These are phyloP conservation scores for Curvularia hawaiiensis DNA, from an alignment of 2,329 filamentous ascomycete genomes.

Conservation along the genomic window DNA sequence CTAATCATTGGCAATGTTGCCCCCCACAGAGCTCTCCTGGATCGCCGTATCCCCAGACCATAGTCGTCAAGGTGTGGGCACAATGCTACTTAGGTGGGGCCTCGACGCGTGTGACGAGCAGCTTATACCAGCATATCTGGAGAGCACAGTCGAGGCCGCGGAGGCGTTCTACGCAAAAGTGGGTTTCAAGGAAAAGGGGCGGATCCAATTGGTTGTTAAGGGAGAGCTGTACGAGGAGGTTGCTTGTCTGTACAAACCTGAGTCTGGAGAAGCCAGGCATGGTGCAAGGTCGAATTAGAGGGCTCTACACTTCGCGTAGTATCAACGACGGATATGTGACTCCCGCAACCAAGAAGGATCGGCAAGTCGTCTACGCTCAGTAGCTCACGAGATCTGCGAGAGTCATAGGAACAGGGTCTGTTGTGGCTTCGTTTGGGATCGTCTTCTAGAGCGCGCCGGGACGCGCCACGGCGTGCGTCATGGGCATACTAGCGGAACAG, in stretches of 20 bases:
- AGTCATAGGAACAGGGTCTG: neutral
- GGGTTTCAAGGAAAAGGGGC: slow-evolving; percentile 9
- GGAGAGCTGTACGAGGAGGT: slow-evolving; percentile 13
- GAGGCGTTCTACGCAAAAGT: slow-evolving; percentile 11
- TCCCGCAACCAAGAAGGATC: neutral
- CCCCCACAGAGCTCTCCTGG: slow-evolving; percentile 11
- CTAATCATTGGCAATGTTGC: neutral
- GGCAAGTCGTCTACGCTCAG: neutral
- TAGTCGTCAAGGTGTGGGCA: slow-evolving; percentile 10
- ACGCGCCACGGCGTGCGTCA: slow-evolving; percentile 27
- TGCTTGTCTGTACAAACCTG: slow-evolving; percentile 9
- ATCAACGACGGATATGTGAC: neutral
- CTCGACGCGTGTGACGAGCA: slow-evolving; percentile 5
- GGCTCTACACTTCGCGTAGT: neutral
- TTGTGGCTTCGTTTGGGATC: neutral
- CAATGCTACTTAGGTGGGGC: slow-evolving; percentile 9
- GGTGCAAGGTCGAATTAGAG: neutral
- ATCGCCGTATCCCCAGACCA: slow-evolving; percentile 11
- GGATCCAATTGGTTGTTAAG: slow-evolving; percentile 7
- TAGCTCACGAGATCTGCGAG: neutral
- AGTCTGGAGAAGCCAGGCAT: neutral
- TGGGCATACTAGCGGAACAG: slow-evolving; percentile 30
- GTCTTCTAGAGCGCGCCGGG: slow-evolving; percentile 8
- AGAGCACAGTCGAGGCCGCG: slow-evolving; percentile 9
- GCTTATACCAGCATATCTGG: slow-evolving; percentile 9